Evolutionary conservation across 192 early-diverging fungal species (phyloP).

Genomic region (Jimgerdemannia flammicorona): DNA sequence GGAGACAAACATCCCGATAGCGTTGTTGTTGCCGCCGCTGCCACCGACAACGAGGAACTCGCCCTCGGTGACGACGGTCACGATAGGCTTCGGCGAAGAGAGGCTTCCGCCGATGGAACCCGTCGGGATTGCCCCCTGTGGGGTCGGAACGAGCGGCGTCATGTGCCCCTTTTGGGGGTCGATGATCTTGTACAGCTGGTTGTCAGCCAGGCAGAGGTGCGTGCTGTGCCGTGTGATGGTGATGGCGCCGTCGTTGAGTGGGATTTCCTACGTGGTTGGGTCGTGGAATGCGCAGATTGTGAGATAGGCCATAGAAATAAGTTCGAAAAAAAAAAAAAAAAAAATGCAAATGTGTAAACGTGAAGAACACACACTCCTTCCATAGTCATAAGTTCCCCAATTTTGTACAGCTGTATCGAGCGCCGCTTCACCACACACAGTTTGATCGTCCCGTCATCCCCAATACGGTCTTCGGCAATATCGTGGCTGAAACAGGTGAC

Average conservation of each 20-base stretch:
- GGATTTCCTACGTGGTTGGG: slow-evolving; percentile 48
- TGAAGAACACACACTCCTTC: slow-evolving; percentile 32
- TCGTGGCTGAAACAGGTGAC: slow-evolving; percentile 59
- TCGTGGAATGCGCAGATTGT: not conserved
- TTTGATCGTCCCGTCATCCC: slow-evolving; percentile 45
- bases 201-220: slow-evolving; percentile 66
- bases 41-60: slow-evolving; percentile 74
- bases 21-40: slow-evolving; percentile 29
- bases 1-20: slow-evolving; percentile 73
- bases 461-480: slow-evolving; percentile 33
- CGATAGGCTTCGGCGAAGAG: slow-evolving; percentile 49
- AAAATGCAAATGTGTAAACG: not conserved
- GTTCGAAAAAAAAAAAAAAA: not conserved
- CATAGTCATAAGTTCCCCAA: slow-evolving; percentile 31
- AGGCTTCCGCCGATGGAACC: not conserved
- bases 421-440: slow-evolving; percentile 48
- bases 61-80: slow-evolving; percentile 50
- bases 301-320: slow-evolving; percentile 3
- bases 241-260: slow-evolving; percentile 58
- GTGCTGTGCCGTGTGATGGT: slow-evolving; percentile 48
- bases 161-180: slow-evolving; percentile 20
- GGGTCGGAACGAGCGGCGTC: slow-evolving; percentile 28
- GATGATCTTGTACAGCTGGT: slow-evolving; percentile 66
- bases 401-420: slow-evolving; percentile 39
- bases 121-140: slow-evolving; percentile 10